Evolutionary conservation across 148 eudicot genomes (phyloP).

Genomic region (Heliamphora exappendiculata): DNA sequence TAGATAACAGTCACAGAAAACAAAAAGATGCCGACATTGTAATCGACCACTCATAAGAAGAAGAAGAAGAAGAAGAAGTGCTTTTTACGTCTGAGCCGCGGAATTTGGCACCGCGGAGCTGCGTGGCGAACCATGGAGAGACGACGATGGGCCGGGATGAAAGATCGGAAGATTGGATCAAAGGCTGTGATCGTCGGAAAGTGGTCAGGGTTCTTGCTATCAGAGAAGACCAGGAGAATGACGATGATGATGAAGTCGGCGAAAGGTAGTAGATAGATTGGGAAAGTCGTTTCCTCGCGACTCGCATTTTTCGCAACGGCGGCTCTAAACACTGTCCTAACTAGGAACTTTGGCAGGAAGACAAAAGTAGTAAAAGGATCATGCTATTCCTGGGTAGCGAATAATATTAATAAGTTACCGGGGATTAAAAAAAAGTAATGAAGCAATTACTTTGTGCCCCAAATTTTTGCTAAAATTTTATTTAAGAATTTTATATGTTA

Average conservation of each 20-base stretch:
- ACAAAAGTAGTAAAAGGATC: too few species aligned
- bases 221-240: neutral
- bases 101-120: slow-evolving; percentile 64
- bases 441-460: too few species aligned
- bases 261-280: neutral
- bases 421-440: too few species aligned
- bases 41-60: neutral
- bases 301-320: neutral
- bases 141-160: slow-evolving; percentile 11
- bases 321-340: neutral
- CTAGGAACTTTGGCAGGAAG: neutral
- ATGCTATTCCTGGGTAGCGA: too few species aligned
- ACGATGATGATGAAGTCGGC: neutral
- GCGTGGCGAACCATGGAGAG: slow-evolving; percentile 51
- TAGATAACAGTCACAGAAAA: neutral
- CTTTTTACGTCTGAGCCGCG: slow-evolving; percentile 56
- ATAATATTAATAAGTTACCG: too few species aligned
- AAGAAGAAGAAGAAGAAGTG: neutral
- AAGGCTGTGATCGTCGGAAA: neutral
- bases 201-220: slow-evolving; percentile 14
- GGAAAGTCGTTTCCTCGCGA: neutral
- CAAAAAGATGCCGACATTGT: too few species aligned
- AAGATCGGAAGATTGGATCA: slow-evolving; percentile 4
- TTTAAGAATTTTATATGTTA: too few species aligned
- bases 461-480: too few species aligned